Base-by-base conservation (phyloP, 306 rosid species). In the Cucurbita argyrosperma region DNA sequence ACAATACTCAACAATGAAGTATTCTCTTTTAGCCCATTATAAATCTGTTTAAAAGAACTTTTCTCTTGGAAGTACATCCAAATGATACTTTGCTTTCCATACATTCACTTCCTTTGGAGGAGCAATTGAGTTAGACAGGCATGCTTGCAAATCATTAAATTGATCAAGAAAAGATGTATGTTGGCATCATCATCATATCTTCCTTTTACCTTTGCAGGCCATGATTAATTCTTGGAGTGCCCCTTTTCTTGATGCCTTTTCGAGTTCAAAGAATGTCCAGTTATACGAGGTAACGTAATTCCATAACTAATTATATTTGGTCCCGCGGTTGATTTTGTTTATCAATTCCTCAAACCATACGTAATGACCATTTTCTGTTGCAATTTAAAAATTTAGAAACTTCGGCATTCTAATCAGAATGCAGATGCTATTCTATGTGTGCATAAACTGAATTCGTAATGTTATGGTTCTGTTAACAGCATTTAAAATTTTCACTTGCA, bases 171-270 rank as follows among this genome's bases (percentile, higher is more conserved):
- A 21, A 21, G 51, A 23, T 51, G 45, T 23, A 62, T 23, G 15
- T 38, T 9, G 72, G 35, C 21, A 45, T 40, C 51, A 66, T 19
- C 16, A 21, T 18, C 39, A 45, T 18, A 43, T 10, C 39, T 19
- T 66, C 63, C 40, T 76, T 54, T 80, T 80, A 78, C 54, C 72
- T 77, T 85, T 68, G 59, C 84, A 93, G 97, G 85, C 64, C 72
- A 83, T 90, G 98, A 72, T 83, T 67, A 78, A 89, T 58, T 93
- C 98, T 69, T 93, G 98, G 98, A 87, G 86, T 26, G 60, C 43
- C 52, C 88, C 96, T 76, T 93, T 89, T 80, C 39, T 74, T 35
- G 82, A 89, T 75, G 80, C 88, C 58, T 89, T 82, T 42, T 68
- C 83, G 67, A 64, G 82, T 81, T 90, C 94, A 14, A 77, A 78